Conservation (phyloP, 306 rosid species). For the Myrica gale region DNA sequence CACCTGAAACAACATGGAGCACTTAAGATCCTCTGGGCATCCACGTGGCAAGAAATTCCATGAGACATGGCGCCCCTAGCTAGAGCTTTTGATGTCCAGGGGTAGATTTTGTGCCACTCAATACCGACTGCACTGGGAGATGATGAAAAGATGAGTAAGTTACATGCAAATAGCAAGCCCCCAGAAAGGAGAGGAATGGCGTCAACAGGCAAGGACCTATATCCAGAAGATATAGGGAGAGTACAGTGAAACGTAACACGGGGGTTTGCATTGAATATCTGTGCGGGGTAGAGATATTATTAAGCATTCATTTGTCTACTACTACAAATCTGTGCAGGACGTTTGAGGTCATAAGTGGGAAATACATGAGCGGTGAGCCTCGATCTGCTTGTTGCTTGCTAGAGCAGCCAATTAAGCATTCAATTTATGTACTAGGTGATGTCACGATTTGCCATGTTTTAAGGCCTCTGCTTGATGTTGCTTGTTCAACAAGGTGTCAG, state of each 20-base stretch:
- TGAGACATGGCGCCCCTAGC: not conserved
- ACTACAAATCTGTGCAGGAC: not conserved
- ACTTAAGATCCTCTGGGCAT: not conserved
- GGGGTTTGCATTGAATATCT: not conserved
- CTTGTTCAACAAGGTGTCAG: slow-evolving; percentile 6
- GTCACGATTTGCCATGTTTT: not conserved
- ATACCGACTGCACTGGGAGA: not conserved
- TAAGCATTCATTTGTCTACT: not conserved
- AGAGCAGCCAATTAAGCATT: not conserved
- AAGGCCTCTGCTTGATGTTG: not conserved
- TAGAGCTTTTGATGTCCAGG: not conserved
- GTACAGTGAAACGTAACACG: not conserved
- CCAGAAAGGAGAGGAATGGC: not conserved
- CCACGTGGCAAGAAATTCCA: not conserved
- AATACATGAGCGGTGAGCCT: not conserved
- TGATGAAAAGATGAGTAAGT: not conserved
- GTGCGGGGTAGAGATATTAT: not conserved
- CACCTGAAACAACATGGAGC: not conserved
- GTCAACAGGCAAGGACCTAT: not conserved
- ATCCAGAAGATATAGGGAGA: slow-evolving; percentile 1
- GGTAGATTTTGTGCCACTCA: not conserved
- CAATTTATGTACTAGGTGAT: not conserved
- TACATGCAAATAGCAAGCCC: not conserved
- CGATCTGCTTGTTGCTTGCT: not conserved
- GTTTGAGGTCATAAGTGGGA: not conserved